A percentile compares a stretch with the other conserved stretches of the same genome.
These are phyloP conservation scores for Phytophthora europaea DNA, from an alignment of 352 stramenopile genomes.

Conservation along the genomic window DNA sequence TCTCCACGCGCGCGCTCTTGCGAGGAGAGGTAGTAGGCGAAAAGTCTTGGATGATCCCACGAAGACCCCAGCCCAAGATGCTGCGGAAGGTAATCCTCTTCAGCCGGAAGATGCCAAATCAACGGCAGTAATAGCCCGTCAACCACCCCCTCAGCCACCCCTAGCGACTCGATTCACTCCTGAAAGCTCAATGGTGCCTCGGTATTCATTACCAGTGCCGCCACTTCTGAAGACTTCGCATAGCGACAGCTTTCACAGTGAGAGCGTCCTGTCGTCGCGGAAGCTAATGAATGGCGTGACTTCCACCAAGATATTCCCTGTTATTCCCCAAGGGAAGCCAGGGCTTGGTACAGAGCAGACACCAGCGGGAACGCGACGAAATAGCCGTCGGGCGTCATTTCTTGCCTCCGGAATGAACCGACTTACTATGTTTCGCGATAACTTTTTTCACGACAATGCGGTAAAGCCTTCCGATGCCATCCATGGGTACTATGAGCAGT, in stretches of 20 bases:
- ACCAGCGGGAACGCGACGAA: not conserved
- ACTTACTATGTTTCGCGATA: conserved; percentile 42
- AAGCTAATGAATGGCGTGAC: not conserved
- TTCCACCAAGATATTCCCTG: conserved; percentile 33
- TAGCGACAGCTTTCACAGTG: conserved; percentile 19
- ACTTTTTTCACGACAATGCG: conserved; percentile 48
- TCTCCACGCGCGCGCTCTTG: conserved; percentile 18
- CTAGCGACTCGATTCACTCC: not conserved
- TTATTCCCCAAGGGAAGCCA: not conserved
- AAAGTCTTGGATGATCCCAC: not conserved
- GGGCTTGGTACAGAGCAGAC: not conserved
- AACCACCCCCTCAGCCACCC: not conserved
- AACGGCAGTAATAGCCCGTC: not conserved
- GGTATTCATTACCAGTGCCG: conserved; percentile 13
- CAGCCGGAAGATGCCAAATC: not conserved
- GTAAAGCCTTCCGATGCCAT: conserved; percentile 49
- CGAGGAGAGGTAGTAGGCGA: conserved; percentile 5
- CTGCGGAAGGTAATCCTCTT: not conserved
- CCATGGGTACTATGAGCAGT: conserved; percentile 65
- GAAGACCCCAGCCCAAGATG: not conserved
- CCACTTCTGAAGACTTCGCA: not conserved
- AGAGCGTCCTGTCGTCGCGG: conserved; percentile 18
- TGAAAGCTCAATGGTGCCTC: not conserved
- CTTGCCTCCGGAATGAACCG: conserved; percentile 28
- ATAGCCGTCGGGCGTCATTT: conserved; percentile 26